Evolutionary conservation across 179 eudicot species (phyloP), one percentile per base, ranked within the genome.

Genomic region (Carnegiea gigantea): DNA sequence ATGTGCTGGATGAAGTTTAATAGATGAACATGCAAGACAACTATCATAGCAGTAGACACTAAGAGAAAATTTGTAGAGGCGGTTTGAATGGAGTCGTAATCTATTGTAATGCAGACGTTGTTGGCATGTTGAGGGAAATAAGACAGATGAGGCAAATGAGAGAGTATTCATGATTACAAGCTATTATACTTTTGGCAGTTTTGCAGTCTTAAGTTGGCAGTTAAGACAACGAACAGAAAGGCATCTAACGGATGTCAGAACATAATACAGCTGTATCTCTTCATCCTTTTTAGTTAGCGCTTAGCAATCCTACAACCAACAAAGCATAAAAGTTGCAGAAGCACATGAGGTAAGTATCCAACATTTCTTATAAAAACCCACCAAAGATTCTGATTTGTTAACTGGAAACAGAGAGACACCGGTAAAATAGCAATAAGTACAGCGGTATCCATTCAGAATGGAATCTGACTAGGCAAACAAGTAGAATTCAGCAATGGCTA

Each of bases 161-260:
- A 87, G 76, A 75, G 86, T 82, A 84, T 67, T 93, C 98, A 95
- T 92, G 54, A 73, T 30, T 14, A 65, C 51, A n/a, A 28, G 5
- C 48, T 70, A 57, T 6, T 74, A 23, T 26, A 26, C 49, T 17
- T 28, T 15, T 49, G 30, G 30, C 33, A 59, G 72, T 36, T 43
- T 57, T 21, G 15, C 11, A 23, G 60, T 46, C 59, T 46, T 48
- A 75, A 84, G 70, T 28, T 40, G 15, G 70, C 11, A 30, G 26
- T n/a, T 59, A 71, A 30, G 78, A 73, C 3, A 20, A 67, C 12
- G 33, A 24, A 57, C n/a, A 75, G 13, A 48, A 20, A 17, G 23
- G 48, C 36, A 71, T 59, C 78, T 75, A 65, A 49, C 15, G 38
- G 78, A 73, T 23, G 9, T 79, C 76, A 62, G 75, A 64, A 68